Conservation (phyloP, 805 yeast species). For the Ogataea glucozyma region DNA sequence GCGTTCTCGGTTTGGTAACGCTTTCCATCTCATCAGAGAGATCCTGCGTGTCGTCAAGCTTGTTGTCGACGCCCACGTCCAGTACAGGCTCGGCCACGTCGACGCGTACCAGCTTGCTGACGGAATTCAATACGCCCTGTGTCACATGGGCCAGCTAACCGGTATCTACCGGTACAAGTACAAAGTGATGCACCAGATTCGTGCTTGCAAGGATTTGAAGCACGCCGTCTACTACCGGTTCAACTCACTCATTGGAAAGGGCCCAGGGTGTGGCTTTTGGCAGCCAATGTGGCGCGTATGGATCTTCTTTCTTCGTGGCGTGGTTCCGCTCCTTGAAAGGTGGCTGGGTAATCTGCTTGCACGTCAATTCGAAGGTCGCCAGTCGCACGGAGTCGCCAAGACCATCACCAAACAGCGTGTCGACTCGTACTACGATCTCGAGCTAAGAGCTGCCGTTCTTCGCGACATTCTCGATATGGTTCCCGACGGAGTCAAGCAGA, state of each 20-base stretch:
- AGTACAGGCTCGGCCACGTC: conserved; percentile 82
- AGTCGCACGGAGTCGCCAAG: conserved; percentile 86
- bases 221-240: conserved; percentile 87
- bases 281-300: conserved; percentile 99
- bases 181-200: conserved; percentile 96
- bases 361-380: conserved; percentile 95
- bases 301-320: conserved; percentile 89
- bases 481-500: conserved; percentile 89
- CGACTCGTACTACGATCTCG: conserved; percentile 92
- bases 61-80: conserved; percentile 91
- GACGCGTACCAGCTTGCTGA: conserved; percentile 96
- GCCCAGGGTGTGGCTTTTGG: conserved; percentile 99
- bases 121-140: conserved; percentile 85
- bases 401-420: conserved; percentile 94
- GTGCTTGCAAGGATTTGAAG: conserved; percentile 93
- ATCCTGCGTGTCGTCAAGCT: conserved; percentile 80
- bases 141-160: conserved; percentile 93
- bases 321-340: conserved; percentile 85
- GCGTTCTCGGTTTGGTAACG: conserved; percentile 92
- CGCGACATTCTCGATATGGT: conserved; percentile 96
- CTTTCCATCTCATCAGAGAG: conserved; percentile 92
- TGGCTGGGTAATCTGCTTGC: conserved; percentile 92
- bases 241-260: conserved; percentile 87
- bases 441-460: conserved; percentile 90
- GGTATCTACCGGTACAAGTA: conserved; percentile 97